Evolutionary conservation across 1,139 yeast genomes (phyloP).

Genomic region (Protomyces gravidus): DNA sequence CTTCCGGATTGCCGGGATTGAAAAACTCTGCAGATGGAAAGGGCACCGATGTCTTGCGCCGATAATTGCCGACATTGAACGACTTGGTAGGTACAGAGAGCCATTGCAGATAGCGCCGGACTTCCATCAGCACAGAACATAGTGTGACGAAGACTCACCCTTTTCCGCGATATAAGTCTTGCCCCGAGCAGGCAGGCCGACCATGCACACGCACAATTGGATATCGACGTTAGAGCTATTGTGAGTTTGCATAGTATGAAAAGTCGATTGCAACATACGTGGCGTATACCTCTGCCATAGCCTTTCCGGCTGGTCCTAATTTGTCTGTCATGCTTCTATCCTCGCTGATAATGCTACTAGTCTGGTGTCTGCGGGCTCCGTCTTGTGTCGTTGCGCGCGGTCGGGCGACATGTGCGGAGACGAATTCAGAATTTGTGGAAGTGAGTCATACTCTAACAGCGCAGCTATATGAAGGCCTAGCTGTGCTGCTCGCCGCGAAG

Average conservation of each 20-base stretch:
- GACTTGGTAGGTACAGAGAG: slow-evolving; percentile 79
- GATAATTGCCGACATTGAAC: slow-evolving; percentile 82
- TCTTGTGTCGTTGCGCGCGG: too few species aligned
- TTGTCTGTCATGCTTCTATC: neutral
- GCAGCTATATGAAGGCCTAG: too few species aligned
- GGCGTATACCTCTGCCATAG: neutral
- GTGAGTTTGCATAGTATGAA: too few species aligned
- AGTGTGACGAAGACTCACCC: neutral
- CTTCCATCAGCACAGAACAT: neutral
- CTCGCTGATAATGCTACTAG: too few species aligned
- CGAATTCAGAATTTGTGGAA: too few species aligned
- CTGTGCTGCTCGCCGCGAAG: too few species aligned
- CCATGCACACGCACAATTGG: slow-evolving; percentile 25
- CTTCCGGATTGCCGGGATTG: slow-evolving; percentile 61
- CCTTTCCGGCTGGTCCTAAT: neutral
- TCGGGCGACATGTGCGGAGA: too few species aligned
- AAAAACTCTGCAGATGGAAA: slow-evolving; percentile 74
- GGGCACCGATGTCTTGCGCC: slow-evolving; percentile 54
- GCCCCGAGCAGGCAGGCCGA: slow-evolving; percentile 27
- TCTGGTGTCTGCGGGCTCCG: too few species aligned
- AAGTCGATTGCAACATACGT: too few species aligned
- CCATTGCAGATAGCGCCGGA: slow-evolving; percentile 48
- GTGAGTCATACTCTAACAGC: too few species aligned
- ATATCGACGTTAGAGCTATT: slow-evolving; percentile 13
- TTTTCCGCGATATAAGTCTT: slow-evolving; percentile 28